Evolutionary conservation across 805 yeast genomes (phyloP).

Genomic region (Yarrowia keelungensis): DNA sequence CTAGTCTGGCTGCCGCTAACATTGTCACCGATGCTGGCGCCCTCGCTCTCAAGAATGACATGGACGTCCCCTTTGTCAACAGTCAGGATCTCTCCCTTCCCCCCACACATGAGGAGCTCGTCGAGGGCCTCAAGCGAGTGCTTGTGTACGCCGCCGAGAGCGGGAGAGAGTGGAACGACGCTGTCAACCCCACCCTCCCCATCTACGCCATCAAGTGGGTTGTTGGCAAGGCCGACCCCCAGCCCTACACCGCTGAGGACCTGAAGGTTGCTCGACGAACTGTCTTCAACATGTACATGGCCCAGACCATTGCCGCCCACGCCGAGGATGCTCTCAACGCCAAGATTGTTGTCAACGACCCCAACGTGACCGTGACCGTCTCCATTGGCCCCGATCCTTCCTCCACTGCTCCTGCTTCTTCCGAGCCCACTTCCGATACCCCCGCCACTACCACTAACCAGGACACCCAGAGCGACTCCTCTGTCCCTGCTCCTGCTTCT

Average conservation of each 20-base stretch:
- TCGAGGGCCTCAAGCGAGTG: background rate
- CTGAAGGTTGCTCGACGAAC: slow-evolving; percentile 1
- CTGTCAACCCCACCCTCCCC: slow-evolving; percentile 14
- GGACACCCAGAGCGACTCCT: background rate
- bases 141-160: slow-evolving; percentile 2
- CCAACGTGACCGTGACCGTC: slow-evolving; percentile 3
- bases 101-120: slow-evolving; percentile 11
- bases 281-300: slow-evolving; percentile 20
- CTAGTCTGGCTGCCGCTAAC: slow-evolving; percentile 9
- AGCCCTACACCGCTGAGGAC: slow-evolving; percentile 17
- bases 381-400: background rate
- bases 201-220: slow-evolving; percentile 7
- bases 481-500: background rate
- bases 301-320: slow-evolving; percentile 10
- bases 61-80: slow-evolving; percentile 1
- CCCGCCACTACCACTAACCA: background rate
- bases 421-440: slow-evolving; percentile 3
- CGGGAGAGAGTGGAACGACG: background rate
- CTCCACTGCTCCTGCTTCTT: background rate
- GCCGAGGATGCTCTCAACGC: slow-evolving; percentile 9
- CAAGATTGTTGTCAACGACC: slow-evolving; percentile 12
- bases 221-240: background rate
- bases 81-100: background rate
- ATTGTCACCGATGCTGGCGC: slow-evolving; percentile 9
- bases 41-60: background rate